Evolutionary conservation across 2,329 filamentous ascomycete genomes (phyloP), one percentile per base, ranked within the genome.

Genomic region (Neonectria magnoliae): DNA sequence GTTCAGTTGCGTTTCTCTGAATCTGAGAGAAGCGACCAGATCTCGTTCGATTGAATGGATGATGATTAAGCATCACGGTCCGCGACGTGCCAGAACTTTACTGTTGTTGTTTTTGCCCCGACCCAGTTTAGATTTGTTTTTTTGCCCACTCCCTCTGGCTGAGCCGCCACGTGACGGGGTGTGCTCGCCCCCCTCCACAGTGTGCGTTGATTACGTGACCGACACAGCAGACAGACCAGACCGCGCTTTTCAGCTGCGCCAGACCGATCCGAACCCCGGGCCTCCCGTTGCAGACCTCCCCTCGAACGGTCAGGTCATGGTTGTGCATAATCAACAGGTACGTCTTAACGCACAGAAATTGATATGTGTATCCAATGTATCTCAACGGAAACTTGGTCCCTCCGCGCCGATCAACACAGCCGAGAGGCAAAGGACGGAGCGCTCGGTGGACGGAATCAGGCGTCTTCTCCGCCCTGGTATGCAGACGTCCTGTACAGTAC

Each of bases 241-340:
- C 36, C 47, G 11, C 22, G 54, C 20, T 29, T 10, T 38, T 29
- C 54, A 14, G 54, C 54, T 31, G 31, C 22, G 36, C 29, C 56
- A 47, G 36, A n/a, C 33, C 47, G 33, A 36, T 29, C 45, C 42
- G 10, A 41, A 38, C n/a, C n/a, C 50, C 29, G 57, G 41, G 33
- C 53, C 57, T 66, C 70, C 67, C 68, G 60, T 64, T 57, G 54
- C 38, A 57, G 57, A 42, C 53, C 50, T 51, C 51, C 33, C 31
- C 56, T 45, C 27, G 27, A 36, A 56, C 27, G 27, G 38, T 25
- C 38, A 47, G 53, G 53, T 47, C 41, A 18, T 41, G 29, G 11
- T 20, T 51, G 29, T 20, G 18, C 27, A 33, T 31, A 31, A 29
- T 9, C 27, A 6, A 33, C 10, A 14, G 16, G 18, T 31, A 51